phyloP scores from a whole-genome alignment of 1,284 basidiomycete genomes.

The Cutaneotrichosporon spelunceum region DNA sequence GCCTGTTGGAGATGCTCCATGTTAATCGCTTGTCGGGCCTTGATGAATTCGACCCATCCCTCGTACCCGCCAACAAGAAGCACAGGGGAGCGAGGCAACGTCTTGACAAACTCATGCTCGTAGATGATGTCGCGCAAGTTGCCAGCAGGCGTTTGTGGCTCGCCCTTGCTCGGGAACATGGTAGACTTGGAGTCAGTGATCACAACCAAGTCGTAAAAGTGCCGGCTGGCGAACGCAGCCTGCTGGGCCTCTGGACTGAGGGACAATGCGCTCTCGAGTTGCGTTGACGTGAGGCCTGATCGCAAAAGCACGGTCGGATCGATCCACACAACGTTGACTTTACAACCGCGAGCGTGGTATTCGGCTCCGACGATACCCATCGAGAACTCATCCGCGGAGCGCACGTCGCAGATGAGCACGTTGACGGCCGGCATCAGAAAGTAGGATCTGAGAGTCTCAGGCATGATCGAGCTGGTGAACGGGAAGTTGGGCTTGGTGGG shows the following conservation, averaged over 20 bases:
- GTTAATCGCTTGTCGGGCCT: conserved; percentile 7
- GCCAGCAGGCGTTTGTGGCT: conserved; percentile 58
- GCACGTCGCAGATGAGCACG: conserved; percentile 77
- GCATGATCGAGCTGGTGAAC: conserved; percentile 60
- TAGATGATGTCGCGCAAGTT: conserved; percentile 66
- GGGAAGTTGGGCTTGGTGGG: conserved; percentile 54
- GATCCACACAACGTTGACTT: conserved; percentile 65
- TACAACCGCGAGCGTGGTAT: conserved; percentile 49
- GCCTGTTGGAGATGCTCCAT: conserved; percentile 1
- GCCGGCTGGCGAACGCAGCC: conserved; percentile 70
- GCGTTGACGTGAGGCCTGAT: conserved; percentile 63
- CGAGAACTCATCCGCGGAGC: conserved; percentile 72
- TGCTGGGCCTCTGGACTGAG: conserved; percentile 69
- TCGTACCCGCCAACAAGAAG: conserved; percentile 81
- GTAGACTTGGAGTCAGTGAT: conserved; percentile 76
- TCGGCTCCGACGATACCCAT: conserved; percentile 66
- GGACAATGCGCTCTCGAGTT: conserved; percentile 72
- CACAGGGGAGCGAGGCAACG: conserved; percentile 73
- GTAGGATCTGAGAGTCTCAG: conserved; percentile 63
- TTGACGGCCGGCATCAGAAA: conserved; percentile 59
- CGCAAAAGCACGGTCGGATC: conserved; percentile 74
- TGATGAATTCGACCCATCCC: conserved; percentile 70
- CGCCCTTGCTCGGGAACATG: conserved; percentile 55
- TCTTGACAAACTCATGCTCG: conserved; percentile 68
- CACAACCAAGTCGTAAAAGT: conserved; percentile 86